phyloP scores from a whole-genome alignment of 768 basidiomycete genomes.

The Boletus reticuloceps region DNA sequence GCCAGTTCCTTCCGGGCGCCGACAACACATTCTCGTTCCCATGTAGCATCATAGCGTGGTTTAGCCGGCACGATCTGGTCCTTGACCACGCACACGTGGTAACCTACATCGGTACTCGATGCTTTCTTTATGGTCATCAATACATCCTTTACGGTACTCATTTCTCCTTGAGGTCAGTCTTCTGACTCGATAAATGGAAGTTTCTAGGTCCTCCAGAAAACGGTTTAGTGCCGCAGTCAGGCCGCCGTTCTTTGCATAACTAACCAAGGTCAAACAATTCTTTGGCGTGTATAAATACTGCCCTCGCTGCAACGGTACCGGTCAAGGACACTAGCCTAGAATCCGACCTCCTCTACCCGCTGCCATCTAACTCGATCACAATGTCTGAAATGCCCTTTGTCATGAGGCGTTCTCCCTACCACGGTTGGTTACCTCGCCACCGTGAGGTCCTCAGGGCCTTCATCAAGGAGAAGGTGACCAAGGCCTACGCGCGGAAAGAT shows the following conservation, averaged over 20 bases:
- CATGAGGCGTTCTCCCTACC: not conserved
- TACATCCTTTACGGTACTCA: too few relatives aligned
- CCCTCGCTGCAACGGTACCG: not conserved
- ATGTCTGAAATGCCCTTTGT: not conserved
- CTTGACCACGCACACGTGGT: too few relatives aligned
- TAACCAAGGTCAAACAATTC: not conserved
- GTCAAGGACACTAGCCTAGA: not conserved
- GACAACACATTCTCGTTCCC: too few relatives aligned
- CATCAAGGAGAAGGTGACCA: not conserved
- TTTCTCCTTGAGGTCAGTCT: not conserved
- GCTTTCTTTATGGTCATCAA: too few relatives aligned
- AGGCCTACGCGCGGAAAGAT: not conserved
- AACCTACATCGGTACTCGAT: not conserved
- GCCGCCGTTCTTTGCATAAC: not conserved
- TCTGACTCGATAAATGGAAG: not conserved
- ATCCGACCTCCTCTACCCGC: not conserved
- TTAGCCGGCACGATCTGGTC: too few relatives aligned
- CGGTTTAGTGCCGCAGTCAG: not conserved
- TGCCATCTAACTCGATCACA: not conserved
- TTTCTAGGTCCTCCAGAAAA: not conserved
- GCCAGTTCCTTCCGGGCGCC: too few relatives aligned
- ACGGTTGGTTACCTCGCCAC: conserved; percentile 1
- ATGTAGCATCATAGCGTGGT: too few relatives aligned
- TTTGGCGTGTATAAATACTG: not conserved
- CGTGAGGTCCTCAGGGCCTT: not conserved